phyloP scores from a whole-genome alignment of 768 basidiomycete species.

The Psilocybe sp. region DNA sequence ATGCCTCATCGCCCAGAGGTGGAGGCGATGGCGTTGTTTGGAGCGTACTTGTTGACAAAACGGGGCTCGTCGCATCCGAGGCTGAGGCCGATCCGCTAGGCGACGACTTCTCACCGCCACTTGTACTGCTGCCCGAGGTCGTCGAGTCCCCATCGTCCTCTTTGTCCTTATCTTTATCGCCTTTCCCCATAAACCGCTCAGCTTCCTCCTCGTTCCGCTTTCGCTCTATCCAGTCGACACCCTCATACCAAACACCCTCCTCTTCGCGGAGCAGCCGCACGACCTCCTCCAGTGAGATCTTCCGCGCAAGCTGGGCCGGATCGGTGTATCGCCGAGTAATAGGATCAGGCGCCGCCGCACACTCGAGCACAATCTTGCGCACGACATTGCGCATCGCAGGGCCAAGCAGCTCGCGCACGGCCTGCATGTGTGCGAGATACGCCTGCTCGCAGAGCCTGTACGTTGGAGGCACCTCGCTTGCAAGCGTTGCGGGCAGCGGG shows the following conservation, averaged over 20 bases:
- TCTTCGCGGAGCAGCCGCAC: constrained; percentile 54
- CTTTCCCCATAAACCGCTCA: constrained; percentile 14
- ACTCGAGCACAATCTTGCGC: constrained; percentile 62
- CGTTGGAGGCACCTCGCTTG: constrained; percentile 56
- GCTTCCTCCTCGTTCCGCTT: constrained; percentile 36
- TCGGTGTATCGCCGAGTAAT: constrained; percentile 37
- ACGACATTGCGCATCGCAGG: constrained; percentile 72
- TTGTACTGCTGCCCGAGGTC: constrained; percentile 40
- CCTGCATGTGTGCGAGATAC: constrained; percentile 53
- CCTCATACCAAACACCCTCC: constrained; percentile 70
- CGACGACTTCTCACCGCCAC: constrained; percentile 17
- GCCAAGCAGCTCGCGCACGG: constrained; percentile 56
- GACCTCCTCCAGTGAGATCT: constrained; percentile 63
- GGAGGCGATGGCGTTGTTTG: constrained; percentile 80
- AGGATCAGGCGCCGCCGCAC: constrained; percentile 25
- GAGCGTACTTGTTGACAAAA: constrained; percentile 68
- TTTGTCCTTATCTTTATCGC: constrained; percentile 29
- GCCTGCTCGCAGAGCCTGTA: constrained; percentile 63
- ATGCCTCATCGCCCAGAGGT: constrained; percentile 33
- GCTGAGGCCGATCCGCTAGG: constrained; percentile 26
- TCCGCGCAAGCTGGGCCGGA: constrained; percentile 52
- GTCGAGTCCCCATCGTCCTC: constrained; percentile 44
- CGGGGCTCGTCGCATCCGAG: constrained; percentile 62
- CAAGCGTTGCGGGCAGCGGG: constrained; percentile 45
- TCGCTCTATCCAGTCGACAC: constrained; percentile 63